Evolutionary conservation across 1,284 basidiomycete species (phyloP).

Genomic region (Ceratobasidium sp.): DNA sequence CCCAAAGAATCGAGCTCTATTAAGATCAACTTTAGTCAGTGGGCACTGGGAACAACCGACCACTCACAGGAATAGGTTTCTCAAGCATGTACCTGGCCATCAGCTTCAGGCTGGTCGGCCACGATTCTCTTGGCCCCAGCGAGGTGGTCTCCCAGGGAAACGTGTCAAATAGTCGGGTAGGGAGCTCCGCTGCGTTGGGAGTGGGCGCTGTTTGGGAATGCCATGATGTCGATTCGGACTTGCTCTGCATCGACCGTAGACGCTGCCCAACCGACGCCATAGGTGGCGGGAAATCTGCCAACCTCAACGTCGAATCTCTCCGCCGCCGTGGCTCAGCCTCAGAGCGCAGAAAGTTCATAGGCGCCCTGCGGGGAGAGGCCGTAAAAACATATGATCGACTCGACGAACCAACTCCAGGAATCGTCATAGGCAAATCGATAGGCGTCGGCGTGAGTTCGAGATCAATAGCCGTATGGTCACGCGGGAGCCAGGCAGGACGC

Average conservation of each 20-base stretch:
- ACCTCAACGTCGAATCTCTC: background rate
- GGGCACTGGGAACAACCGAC: background rate
- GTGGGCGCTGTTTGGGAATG: background rate
- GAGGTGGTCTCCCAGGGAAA: conserved; percentile 44
- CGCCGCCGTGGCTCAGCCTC: conserved; percentile 6
- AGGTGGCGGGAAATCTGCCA: conserved; percentile 19
- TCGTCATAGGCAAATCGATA: conserved; percentile 17
- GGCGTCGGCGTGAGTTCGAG: conserved; percentile 31
- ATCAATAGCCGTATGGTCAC: conserved; percentile 26
- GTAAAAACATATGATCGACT: conserved; percentile 26
- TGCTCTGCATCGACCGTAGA: background rate
- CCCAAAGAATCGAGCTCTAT: conserved; percentile 25
- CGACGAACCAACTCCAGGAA: conserved; percentile 21
- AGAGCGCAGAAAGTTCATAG: conserved; percentile 27
- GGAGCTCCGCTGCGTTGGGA: background rate
- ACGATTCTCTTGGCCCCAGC: conserved; percentile 34
- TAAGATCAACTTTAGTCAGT: background rate
- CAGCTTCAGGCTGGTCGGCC: conserved; percentile 43
- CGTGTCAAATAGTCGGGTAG: conserved; percentile 15
- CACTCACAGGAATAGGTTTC: conserved; percentile 41
- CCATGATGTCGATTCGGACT: conserved; percentile 5
- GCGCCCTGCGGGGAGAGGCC: conserved; percentile 18
- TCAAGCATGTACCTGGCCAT: conserved; percentile 33
- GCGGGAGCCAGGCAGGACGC: conserved; percentile 25
- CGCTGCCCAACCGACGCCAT: conserved; percentile 7